Conservation (phyloP, 345 rosid genomes). For the Gossypium thurberi region DNA sequence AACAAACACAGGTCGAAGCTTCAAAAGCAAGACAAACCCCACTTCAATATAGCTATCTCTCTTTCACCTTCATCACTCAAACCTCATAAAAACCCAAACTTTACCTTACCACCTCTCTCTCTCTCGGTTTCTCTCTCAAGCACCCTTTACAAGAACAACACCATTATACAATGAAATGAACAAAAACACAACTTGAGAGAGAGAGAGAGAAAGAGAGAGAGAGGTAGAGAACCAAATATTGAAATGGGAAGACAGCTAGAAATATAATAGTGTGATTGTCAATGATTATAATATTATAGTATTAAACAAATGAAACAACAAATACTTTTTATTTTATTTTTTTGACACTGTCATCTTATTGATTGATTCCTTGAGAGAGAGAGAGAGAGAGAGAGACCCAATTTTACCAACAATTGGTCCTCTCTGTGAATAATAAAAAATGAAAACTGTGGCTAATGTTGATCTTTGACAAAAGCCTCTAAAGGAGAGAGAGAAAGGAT, state of each 20-base stretch:
- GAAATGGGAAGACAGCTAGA: conserved; percentile 5
- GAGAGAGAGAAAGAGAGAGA: not conserved
- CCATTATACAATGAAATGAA: conserved; percentile 7
- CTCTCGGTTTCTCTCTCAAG: not conserved
- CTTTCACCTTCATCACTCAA: conserved; percentile 17
- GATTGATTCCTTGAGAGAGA: conserved; percentile 26
- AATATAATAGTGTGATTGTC: conserved; percentile 1
- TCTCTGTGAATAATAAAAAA: not conserved
- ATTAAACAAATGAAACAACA: not conserved
- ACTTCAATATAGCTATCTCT: conserved; percentile 10
- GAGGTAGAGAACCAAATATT: not conserved
- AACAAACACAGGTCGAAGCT: conserved; percentile 4
- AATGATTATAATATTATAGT: not conserved
- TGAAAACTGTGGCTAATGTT: not conserved
- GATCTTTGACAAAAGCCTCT: conserved; percentile 13
- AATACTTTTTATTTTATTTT: conserved; percentile 7
- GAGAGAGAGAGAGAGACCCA: conserved; percentile 10
- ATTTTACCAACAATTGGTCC: conserved; percentile 16
- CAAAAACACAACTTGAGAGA: conserved; percentile 12
- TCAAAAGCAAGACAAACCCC: conserved; percentile 14
- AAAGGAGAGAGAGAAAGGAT: not conserved
- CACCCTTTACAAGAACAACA: conserved; percentile 14
- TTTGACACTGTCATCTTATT: not conserved
- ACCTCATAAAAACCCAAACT: conserved; percentile 13
- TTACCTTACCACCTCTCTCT: not conserved